Evolutionary conservation across 306 rosid species (phyloP).

Genomic region (Casuarina equisetifolia): DNA sequence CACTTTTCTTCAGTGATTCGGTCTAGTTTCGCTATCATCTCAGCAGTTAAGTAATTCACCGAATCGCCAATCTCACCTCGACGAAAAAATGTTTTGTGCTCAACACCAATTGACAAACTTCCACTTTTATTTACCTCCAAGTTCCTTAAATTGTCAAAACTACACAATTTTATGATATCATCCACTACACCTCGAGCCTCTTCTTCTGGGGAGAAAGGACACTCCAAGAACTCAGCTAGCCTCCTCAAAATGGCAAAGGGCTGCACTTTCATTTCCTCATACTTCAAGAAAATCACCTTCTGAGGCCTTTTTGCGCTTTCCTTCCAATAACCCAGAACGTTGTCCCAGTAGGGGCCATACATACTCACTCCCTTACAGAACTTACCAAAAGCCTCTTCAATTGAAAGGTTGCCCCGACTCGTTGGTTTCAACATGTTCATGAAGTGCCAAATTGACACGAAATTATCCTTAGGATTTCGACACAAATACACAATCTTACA

Average conservation of each 20-base stretch:
- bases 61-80: constrained; percentile 33
- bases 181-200: constrained; percentile 22
- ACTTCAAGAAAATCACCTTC: constrained; percentile 22
- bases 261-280: constrained; percentile 32
- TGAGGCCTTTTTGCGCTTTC: constrained; percentile 20
- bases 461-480: constrained; percentile 37
- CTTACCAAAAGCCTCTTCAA: constrained; percentile 24
- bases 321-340: constrained; percentile 30
- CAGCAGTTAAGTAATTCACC: constrained; percentile 9
- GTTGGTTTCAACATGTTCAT: constrained; percentile 18
- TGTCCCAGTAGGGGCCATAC: constrained; percentile 33
- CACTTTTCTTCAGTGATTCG: background rate
- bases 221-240: constrained; percentile 34
- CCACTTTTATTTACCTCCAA: constrained; percentile 10
- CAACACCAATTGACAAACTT: constrained; percentile 7
- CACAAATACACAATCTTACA: constrained; percentile 40
- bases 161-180: constrained; percentile 29
- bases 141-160: constrained; percentile 23
- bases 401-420: background rate
- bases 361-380: constrained; percentile 24
- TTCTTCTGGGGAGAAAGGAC: constrained; percentile 36
- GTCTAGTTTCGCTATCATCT: constrained; percentile 12
- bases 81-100: constrained; percentile 25
- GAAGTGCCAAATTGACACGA: constrained; percentile 43
- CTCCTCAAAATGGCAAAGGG: constrained; percentile 14